Base-by-base conservation (phyloP, 306 rosid genomes). In the Quercus aquifolioides region DNA sequence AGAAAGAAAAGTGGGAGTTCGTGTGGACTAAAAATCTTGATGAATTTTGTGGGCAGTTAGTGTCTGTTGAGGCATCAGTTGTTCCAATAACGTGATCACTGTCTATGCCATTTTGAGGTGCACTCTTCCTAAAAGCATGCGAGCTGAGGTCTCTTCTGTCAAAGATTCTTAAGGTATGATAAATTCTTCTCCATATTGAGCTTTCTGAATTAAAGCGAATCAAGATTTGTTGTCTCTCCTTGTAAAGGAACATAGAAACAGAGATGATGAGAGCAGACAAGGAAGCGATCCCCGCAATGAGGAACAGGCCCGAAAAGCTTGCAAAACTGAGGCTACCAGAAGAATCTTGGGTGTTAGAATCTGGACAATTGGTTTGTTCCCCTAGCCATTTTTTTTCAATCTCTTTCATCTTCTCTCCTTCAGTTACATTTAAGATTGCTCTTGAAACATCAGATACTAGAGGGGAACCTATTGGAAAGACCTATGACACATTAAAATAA, bases 231-330 rank as follows among this genome's bases (percentile, higher is more conserved):
- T 3, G 9, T 54, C 80, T 17, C 5, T 67, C 10, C 12, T 20
- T 20, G 1, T 20, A 20, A 54, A 77, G 74, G 80, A 77, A 77
- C 12, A 54, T 31, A 6, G 33, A 12, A 0, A 7, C 4, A 55
- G 55, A 86, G 57, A 84, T 6, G 20, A 74, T 1, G 3, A 90
- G 85, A 20, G 90, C 85, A 5, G 26, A 18, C 3, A 84, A 1
- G 1, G 86, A 87, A 71, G 86, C 79, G 26, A 28, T 41, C 21
- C 86, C 84, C 0, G 80, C 88, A 17, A 89, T 69, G 23, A 90
- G 83, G 78, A 91, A 91, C 4, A 91, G 83, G 5, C 92, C 94
- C 84, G 86, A 78, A 21, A 92, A 90, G 82, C 88, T 90, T 4
- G 72, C 75, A 2, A 92, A 85, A 68, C 87, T 82, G 3, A 92